Base-by-base conservation (phyloP, 1,284 basidiomycete genomes). In the Ceratobasidium theobromae region DNA sequence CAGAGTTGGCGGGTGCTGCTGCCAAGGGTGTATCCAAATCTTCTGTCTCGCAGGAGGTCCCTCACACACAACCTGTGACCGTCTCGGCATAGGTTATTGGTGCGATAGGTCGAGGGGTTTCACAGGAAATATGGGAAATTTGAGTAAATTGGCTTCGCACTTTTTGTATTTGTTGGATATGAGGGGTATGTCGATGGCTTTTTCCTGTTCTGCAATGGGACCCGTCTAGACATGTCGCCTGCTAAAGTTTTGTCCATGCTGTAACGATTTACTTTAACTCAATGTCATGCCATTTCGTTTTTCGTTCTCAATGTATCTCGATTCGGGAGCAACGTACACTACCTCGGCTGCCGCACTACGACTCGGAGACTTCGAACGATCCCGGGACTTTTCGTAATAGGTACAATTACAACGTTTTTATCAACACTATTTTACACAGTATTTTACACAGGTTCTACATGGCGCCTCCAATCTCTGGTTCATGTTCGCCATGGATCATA, bases 211-310 rank as follows among this genome's bases (percentile, higher is more conserved):
- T 21, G 4, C 21, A 40, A 23, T n/a, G 28, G 45, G 48, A 35
- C 12, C 27, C 27, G 28, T 52, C 60, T 64, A 64, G 60, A 52
- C 49, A 30, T 62, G 46, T 32, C 48, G 38, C 46, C 33, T 32
- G 55, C 46, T 60, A 49, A 58, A 60, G 57, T 51, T 53, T 52
- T 64, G 48, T 64, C 48, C 60, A 64, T 33, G 48, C 49, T 64
- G 60, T 53, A 64, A 64, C 60, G 49, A 40, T 64, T 64, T 41
- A 51, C 35, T 49, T 52, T 53, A 52, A 43, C 23, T 23, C 33
- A 64, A 64, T 52, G n/a, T 51, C 27, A 64, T 35, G 49, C 41
- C 21, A 43, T 53, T 38, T 51, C 60, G 14, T 28, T 51, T 51
- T 51, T 28, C 38, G 40, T 45, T n/a, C 5, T 45, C 35, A 38